Evolutionary conservation across 2,329 filamentous ascomycete genomes (phyloP).

Genomic region (Fusarium sp.): DNA sequence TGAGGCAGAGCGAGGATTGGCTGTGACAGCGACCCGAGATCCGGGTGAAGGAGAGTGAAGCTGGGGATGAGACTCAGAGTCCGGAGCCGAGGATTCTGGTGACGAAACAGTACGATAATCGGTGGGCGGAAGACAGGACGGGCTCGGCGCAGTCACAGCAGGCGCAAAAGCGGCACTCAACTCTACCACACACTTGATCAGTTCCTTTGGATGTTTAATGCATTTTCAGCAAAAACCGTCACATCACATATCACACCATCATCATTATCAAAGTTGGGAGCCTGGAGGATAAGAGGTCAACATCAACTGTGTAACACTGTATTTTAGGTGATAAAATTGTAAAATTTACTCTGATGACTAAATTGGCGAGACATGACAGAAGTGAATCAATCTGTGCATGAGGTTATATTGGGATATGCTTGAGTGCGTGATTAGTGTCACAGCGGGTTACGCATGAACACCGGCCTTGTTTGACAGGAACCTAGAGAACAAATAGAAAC

Average conservation of each 20-base stretch:
- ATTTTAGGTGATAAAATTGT: slow-evolving; percentile 51
- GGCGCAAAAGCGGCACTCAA: slow-evolving; percentile 50
- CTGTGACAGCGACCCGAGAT: slow-evolving; percentile 27
- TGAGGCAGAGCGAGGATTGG: slow-evolving; percentile 43
- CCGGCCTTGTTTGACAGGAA: slow-evolving; percentile 10
- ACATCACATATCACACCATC: slow-evolving; percentile 18
- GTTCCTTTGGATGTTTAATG: slow-evolving; percentile 46
- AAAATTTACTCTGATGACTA: slow-evolving; percentile 28
- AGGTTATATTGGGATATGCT: background rate
- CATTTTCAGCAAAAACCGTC: slow-evolving; percentile 40
- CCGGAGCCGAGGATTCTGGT: slow-evolving; percentile 9
- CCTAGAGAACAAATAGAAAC: slow-evolving; percentile 28
- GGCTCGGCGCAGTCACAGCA: slow-evolving; percentile 33
- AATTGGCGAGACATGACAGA: background rate
- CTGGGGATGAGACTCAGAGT: slow-evolving; percentile 19
- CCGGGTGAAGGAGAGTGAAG: slow-evolving; percentile 4
- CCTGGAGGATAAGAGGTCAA: slow-evolving; percentile 22
- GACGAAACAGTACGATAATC: slow-evolving; percentile 16
- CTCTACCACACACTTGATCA: slow-evolving; percentile 49
- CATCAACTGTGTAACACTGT: slow-evolving; percentile 48
- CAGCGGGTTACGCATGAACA: background rate
- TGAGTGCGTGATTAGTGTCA: background rate
- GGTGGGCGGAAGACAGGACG: slow-evolving; percentile 12
- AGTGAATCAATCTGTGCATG: background rate
- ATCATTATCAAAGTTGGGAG: slow-evolving; percentile 29